These are phyloP conservation scores for Pyrenula massariospora DNA, from an alignment of 495 filamentous ascomycete genomes.

Conservation along the genomic window DNA sequence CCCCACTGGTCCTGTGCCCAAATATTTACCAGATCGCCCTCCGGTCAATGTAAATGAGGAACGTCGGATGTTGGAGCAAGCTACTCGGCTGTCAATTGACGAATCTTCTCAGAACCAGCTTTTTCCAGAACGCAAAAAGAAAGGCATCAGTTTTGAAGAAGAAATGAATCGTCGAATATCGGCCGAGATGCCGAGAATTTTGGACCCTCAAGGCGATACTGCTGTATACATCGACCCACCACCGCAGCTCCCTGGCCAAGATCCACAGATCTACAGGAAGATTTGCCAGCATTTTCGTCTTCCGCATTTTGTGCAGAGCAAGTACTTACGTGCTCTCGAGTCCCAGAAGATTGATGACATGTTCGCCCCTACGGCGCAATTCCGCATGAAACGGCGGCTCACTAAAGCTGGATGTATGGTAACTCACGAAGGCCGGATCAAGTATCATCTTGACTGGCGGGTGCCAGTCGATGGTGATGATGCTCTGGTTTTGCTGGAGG, in stretches of 20 bases:
- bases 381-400: conserved; percentile 13
- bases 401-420: conserved; percentile 20
- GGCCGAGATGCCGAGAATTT: conserved; percentile 13
- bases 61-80: background rate
- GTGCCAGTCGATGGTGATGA: conserved; percentile 47
- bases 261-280: conserved; percentile 4
- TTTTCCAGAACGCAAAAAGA: background rate
- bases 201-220: conserved; percentile 35
- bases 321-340: conserved; percentile 29
- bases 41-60: too few species aligned
- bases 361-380: conserved; percentile 30
- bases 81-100: background rate
- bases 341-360: conserved; percentile 37
- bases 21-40: too few species aligned
- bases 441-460: conserved; percentile 51
- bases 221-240: conserved; percentile 40
- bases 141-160: background rate
- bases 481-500: conserved; percentile 41
- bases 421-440: conserved; percentile 28
- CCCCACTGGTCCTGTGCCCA: too few species aligned
- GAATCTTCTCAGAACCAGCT: background rate
- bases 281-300: conserved; percentile 10
- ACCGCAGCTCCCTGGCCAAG: conserved; percentile 16
- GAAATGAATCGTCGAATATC: conserved; percentile 9
- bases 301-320: conserved; percentile 31